These are phyloP conservation scores for Sporothrix protearum DNA, from an alignment of 2,329 filamentous ascomycete species.

Conservation along the genomic window DNA sequence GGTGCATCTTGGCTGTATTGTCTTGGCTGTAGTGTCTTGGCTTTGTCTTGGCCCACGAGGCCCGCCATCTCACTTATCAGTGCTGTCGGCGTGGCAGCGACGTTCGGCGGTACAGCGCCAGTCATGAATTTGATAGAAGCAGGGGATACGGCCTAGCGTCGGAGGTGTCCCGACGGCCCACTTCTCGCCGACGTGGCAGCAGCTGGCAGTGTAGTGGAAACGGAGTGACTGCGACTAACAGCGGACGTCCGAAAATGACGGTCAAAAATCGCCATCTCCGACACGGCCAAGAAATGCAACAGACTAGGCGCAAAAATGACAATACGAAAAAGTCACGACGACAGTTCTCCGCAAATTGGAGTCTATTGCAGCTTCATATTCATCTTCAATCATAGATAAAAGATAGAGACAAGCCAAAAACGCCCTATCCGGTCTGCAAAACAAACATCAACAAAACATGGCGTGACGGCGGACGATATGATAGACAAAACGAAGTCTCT, in stretches of 20 bases:
- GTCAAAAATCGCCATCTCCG: background rate
- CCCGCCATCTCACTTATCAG: background rate
- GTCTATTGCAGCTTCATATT: background rate
- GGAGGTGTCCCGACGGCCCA: background rate
- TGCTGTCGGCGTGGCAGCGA: conserved; percentile 10
- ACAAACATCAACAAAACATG: background rate
- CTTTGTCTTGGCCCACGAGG: background rate
- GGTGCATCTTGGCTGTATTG: no score
- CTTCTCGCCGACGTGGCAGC: background rate
- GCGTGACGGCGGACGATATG: background rate
- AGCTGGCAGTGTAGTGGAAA: no score
- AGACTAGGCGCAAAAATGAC: background rate
- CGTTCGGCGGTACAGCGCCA: conserved; percentile 3
- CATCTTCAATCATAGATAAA: background rate
- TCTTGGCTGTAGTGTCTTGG: background rate
- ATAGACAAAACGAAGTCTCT: background rate
- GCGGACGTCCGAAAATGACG: background rate
- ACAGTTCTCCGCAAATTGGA: background rate
- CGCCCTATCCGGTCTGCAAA: background rate
- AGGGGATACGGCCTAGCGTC: background rate
- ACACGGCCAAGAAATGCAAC: background rate
- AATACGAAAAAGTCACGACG: background rate
- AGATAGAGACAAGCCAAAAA: background rate
- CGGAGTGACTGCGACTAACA: no score
- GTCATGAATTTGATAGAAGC: background rate